Evolutionary conservation across 2,329 filamentous ascomycete genomes (phyloP).

Genomic region (Cucurbitaria berberidis): DNA sequence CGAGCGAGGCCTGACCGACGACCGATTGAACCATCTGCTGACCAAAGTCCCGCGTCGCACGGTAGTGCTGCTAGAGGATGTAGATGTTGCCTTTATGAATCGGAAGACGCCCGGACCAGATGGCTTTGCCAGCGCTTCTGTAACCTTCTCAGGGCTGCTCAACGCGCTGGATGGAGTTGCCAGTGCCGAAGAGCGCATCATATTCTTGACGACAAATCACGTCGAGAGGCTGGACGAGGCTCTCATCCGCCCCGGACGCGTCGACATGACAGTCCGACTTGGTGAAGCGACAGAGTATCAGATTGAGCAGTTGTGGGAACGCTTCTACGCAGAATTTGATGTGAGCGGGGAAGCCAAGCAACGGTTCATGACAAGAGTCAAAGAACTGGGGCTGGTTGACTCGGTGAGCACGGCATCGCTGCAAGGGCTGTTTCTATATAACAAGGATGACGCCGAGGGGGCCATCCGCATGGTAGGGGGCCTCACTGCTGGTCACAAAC

Average conservation of each 20-base stretch:
- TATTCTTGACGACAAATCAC: conserved; percentile 95
- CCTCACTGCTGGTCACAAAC: conserved; percentile 49
- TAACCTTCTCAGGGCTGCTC: conserved; percentile 91
- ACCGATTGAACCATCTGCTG: conserved; percentile 83
- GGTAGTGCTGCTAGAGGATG: conserved; percentile 84
- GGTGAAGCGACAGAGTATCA: conserved; percentile 88
- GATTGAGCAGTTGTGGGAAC: conserved; percentile 86
- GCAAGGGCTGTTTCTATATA: conserved; percentile 92
- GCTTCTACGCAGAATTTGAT: conserved; percentile 90
- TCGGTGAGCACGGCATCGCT: conserved; percentile 85
- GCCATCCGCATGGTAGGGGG: conserved; percentile 81
- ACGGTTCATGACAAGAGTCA: conserved; percentile 73
- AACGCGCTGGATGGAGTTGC: conserved; percentile 80
- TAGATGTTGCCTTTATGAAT: conserved; percentile 88
- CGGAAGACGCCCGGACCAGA: conserved; percentile 77
- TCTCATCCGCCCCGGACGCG: conserved; percentile 85
- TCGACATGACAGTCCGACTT: conserved; percentile 91
- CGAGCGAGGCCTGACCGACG: conserved; percentile 87
- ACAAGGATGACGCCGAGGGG: conserved; percentile 88
- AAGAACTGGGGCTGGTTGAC: conserved; percentile 73
- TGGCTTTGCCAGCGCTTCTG: conserved; percentile 84
- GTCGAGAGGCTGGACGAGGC: conserved; percentile 88
- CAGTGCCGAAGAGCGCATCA: conserved; percentile 89
- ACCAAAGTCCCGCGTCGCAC: conserved; percentile 84
- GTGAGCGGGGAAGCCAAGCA: conserved; percentile 64